phyloP scores from a whole-genome alignment of 83 land plant species.

The Diphasiastrum complanatum region DNA sequence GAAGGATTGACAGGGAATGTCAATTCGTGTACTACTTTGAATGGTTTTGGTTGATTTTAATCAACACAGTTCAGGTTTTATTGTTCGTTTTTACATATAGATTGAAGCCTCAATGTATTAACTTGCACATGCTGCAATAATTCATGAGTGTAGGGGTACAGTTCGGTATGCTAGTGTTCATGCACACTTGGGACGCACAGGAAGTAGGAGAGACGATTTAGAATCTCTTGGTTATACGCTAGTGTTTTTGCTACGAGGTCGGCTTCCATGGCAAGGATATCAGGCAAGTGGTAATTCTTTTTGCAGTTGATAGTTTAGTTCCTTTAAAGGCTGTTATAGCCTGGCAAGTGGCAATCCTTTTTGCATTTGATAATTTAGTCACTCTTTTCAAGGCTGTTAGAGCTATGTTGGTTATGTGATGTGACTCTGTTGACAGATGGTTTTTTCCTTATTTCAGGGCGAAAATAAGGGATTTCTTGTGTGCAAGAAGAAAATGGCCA shows the following conservation, averaged over 20 bases:
- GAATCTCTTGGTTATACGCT: constrained; percentile 79
- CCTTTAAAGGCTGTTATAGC: no score
- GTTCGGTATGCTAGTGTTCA: constrained; percentile 85
- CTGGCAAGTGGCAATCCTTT: neutral
- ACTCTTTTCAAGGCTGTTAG: no score
- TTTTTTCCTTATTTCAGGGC: constrained; percentile 41
- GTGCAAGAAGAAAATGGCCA: constrained; percentile 94
- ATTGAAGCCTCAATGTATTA: no score
- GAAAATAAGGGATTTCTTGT: constrained; percentile 91
- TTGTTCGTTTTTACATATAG: no score
- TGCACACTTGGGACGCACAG: constrained; percentile 82
- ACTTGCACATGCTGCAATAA: no score
- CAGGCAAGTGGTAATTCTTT: no score
- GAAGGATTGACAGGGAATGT: neutral
- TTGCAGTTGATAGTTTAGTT: no score
- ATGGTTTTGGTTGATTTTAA: no score
- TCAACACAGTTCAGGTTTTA: neutral
- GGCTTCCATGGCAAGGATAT: constrained; percentile 83
- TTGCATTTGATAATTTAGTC: neutral
- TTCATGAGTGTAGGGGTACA: constrained; percentile 50
- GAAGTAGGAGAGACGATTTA: constrained; percentile 74
- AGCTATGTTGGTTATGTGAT: no score
- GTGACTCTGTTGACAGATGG: neutral
- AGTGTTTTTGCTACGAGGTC: constrained; percentile 64
- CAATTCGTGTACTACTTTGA: neutral